Evolutionary conservation across 73 alveolate genomes (phyloP).

Genomic region (Paramecium bursaria): DNA sequence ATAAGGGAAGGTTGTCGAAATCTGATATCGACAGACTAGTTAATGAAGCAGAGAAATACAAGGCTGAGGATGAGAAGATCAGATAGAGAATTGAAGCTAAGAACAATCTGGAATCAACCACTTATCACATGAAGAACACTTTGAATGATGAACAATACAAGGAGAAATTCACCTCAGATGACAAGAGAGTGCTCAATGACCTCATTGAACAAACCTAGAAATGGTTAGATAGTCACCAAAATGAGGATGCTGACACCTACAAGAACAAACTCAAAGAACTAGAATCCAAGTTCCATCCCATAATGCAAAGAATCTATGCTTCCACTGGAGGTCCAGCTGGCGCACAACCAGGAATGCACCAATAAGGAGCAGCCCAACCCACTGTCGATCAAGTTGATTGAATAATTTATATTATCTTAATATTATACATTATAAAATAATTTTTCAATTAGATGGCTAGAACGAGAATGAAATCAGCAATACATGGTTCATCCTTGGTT

Average conservation of each 20-base stretch:
- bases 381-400: slow-evolving; percentile 71
- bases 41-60: slow-evolving; percentile 89
- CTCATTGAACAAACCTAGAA: not conserved
- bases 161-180: slow-evolving; percentile 65
- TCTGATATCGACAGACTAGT: slow-evolving; percentile 90
- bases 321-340: slow-evolving; percentile 86
- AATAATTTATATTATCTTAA: not conserved
- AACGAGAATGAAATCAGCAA: too few species aligned
- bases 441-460: too few species aligned
- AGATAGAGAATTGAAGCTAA: slow-evolving; percentile 92
- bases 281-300: slow-evolving; percentile 82
- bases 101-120: slow-evolving; percentile 89
- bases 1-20: slow-evolving; percentile 94
- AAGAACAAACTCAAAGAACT: slow-evolving; percentile 76
- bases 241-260: slow-evolving; percentile 78
- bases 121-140: slow-evolving; percentile 88
- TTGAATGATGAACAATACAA: slow-evolving; percentile 88
- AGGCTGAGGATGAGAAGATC: slow-evolving; percentile 89
- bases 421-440: slow-evolving; percentile 2
- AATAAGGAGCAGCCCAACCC: slow-evolving; percentile 66
- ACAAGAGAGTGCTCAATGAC: not conserved
- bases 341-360: slow-evolving; percentile 83
- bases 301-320: slow-evolving; percentile 83
- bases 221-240: not conserved
- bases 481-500: too few species aligned